Evolutionary conservation across 116 monocot species (phyloP).

Genomic region (Papilionanthe hybrid): DNA sequence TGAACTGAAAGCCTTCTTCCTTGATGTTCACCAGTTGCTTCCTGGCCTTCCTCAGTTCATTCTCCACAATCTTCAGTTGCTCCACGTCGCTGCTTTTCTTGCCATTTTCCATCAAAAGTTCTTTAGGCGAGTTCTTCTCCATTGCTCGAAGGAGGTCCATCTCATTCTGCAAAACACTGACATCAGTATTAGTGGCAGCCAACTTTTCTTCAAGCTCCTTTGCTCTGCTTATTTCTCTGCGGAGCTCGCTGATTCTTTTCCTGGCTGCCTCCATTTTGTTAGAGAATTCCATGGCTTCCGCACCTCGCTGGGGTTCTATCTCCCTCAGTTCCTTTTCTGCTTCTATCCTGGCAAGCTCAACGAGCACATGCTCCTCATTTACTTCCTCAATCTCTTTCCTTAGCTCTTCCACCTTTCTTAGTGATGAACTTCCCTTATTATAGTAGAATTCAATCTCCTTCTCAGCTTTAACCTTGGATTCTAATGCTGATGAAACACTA

Average conservation of each 20-base stretch:
- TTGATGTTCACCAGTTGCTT: constrained; percentile 41
- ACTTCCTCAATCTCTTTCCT: constrained; percentile 42
- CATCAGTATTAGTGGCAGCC: constrained; percentile 40
- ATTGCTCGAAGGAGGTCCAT: constrained; percentile 58
- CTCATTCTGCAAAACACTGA: constrained; percentile 53
- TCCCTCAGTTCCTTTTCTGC: constrained; percentile 59
- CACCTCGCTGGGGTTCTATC: constrained; percentile 42
- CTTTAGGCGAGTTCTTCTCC: constrained; percentile 23
- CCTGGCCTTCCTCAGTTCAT: constrained; percentile 41
- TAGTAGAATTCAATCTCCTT: constrained; percentile 19
- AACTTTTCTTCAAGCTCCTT: constrained; percentile 53
- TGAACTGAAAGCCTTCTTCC: constrained; percentile 60
- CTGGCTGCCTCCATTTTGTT: constrained; percentile 29
- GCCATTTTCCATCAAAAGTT: background rate
- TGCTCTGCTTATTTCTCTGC: constrained; percentile 23
- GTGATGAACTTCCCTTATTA: background rate
- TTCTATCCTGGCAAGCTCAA: constrained; percentile 87
- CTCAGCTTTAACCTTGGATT: constrained; percentile 28
- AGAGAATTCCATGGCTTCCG: constrained; percentile 27
- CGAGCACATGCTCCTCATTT: constrained; percentile 74
- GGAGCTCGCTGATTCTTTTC: constrained; percentile 23
- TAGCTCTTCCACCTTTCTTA: constrained; percentile 29
- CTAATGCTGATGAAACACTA: constrained; percentile 26
- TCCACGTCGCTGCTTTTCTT: background rate
- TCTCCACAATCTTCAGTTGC: constrained; percentile 2